Percentiles rank a stretch among this genome's conserved stretches.
These are phyloP conservation scores for Glycine soja DNA, from an alignment of 306 rosid genomes.

Conservation along the genomic window DNA sequence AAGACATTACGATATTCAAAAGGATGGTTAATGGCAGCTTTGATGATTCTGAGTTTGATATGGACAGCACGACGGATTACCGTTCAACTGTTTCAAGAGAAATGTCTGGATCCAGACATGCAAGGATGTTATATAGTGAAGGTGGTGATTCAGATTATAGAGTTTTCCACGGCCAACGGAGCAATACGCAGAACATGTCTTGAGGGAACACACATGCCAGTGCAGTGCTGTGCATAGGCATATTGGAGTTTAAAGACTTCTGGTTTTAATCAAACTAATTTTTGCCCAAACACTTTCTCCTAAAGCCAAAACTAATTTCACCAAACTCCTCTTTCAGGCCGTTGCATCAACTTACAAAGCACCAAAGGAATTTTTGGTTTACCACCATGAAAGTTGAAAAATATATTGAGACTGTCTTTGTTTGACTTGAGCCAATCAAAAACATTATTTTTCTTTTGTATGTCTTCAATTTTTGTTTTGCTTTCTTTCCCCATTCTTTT, in stretches of 20 bases:
- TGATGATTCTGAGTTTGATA: conserved; percentile 58
- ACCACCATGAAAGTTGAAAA: neutral
- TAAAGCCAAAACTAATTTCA: conserved; percentile 1
- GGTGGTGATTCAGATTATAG: conserved; percentile 60
- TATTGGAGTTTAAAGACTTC: conserved; percentile 27
- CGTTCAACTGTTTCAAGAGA: conserved; percentile 46
- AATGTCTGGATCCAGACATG: conserved; percentile 30
- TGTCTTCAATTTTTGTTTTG: conserved; percentile 30
- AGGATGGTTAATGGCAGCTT: conserved; percentile 62
- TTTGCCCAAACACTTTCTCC: neutral
- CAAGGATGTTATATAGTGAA: conserved; percentile 48
- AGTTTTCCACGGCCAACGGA: conserved; percentile 43
- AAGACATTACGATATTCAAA: conserved; percentile 68
- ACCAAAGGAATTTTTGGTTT: neutral
- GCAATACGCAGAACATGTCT: conserved; percentile 26
- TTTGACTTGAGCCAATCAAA: conserved; percentile 45
- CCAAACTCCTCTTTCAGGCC: conserved; percentile 3
- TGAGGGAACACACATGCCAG: conserved; percentile 2
- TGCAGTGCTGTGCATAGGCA: too few species aligned
- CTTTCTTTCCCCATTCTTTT: conserved; percentile 25
- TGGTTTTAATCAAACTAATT: conserved; percentile 39
- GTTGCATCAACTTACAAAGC: conserved; percentile 16
- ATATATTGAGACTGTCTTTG: conserved; percentile 37
- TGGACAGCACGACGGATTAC: conserved; percentile 51
- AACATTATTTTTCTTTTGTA: neutral